A percentile compares a stretch with the other conserved stretches of the same genome.
These are phyloP conservation scores for Colletotrichum horii DNA, from an alignment of 2,329 filamentous ascomycete genomes.

Conservation along the genomic window DNA sequence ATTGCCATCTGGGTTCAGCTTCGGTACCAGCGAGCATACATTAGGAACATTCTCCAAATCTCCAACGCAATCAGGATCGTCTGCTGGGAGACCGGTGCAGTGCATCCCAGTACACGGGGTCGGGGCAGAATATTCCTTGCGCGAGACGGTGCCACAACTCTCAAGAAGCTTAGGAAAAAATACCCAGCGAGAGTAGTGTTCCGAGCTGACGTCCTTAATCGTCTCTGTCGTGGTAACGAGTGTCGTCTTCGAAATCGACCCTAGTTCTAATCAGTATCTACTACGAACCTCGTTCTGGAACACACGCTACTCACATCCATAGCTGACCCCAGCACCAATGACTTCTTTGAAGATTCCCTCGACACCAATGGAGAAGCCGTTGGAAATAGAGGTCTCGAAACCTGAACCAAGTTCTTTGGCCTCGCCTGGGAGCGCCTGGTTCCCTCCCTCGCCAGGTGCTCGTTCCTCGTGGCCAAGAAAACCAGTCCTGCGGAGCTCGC, in stretches of 20 bases:
- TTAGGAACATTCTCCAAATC: not conserved
- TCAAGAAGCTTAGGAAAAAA: not conserved
- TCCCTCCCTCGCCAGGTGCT: not conserved
- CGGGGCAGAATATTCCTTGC: not conserved
- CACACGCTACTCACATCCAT: not conserved
- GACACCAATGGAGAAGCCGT: not conserved
- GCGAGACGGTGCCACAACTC: not conserved
- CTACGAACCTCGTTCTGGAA: no score
- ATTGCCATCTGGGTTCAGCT: not conserved
- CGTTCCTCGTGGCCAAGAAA: not conserved
- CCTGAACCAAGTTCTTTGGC: not conserved
- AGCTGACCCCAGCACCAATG: not conserved
- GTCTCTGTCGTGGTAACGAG: no score
- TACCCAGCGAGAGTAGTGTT: not conserved
- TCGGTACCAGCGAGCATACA: not conserved
- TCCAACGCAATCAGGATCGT: not conserved
- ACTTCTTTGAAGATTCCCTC: not conserved
- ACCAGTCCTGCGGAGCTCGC: rapidly evolving
- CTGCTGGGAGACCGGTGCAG: not conserved
- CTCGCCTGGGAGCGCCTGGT: not conserved
- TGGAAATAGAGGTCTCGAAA: not conserved
- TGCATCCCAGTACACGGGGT: rapidly evolving
- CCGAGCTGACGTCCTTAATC: not conserved
- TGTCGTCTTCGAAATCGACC: no score
- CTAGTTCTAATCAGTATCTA: no score